Evolutionary conservation across 352 stramenopile species (phyloP), one percentile per base, ranked within the genome.

Genomic region (Pythium pectinolyticum): DNA sequence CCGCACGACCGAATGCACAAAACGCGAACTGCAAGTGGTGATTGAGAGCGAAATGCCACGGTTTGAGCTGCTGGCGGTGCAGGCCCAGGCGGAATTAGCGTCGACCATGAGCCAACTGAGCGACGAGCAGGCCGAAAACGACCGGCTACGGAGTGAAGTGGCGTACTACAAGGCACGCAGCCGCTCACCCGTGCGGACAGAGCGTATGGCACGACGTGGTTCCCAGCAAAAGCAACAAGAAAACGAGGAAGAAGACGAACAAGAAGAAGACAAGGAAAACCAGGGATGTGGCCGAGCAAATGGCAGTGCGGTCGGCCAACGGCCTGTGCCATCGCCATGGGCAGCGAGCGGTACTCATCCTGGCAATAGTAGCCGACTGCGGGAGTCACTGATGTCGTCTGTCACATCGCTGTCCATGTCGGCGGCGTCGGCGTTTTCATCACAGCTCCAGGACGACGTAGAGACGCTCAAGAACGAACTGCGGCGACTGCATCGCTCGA

Each of bases 71-170:
- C 43, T 66, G 7, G 51, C 49, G 2, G 60, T 68, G 2, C 66
- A 68, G 30, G 53, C 60, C 12, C 59, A 31, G 11, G 66, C 66
- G 7, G 49, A 66, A 32, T 31, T 68, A 4, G 47, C 63, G 45
- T 73, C 66, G 4, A 53, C 45, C 3, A 34, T 27, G 5, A 73
- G 53, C 17, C 66, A 73, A 41, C 32, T 73, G 40, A 46, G 47
- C 15, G 66, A 64, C 19, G 66, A 73, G 40, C 66, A 68, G 24
- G 32, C 45, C 0, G 49, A 68, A 41, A 73, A 68, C 45, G 66
- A 73, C 35, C 54, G 41, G 2, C 27, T 73, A 30, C 41, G 66
- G 2, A 49, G 27, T 2, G 47, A 73, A 34, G 17, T 73, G 1
- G 66, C 55, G 2, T 56, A 55, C 34, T 73, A 66, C 56, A 61